Percentiles rank a stretch among this genome's conserved stretches.
phyloP scores from a whole-genome alignment of 2,329 filamentous ascomycete genomes.

The Fusarium irregulare region DNA sequence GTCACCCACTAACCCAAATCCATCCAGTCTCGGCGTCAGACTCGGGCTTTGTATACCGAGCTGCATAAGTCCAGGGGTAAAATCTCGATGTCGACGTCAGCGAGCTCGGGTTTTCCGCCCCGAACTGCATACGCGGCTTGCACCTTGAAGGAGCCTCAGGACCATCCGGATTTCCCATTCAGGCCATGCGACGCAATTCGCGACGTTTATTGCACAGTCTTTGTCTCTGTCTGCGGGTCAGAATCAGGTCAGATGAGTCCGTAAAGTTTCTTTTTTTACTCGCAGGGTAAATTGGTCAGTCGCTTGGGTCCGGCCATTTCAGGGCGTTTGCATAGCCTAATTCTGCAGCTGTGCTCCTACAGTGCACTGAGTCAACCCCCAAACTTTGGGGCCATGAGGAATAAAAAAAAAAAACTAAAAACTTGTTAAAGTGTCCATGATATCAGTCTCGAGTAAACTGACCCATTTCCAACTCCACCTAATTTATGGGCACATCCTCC shows the following conservation, averaged over 20 bases:
- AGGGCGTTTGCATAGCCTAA: slow-evolving; percentile 21
- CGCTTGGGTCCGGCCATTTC: background rate
- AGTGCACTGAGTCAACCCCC: slow-evolving; percentile 14
- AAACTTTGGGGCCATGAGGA: slow-evolving; percentile 1
- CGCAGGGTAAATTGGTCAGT: background rate
- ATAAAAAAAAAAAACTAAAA: slow-evolving; percentile 16
- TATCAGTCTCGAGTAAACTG: slow-evolving; percentile 19
- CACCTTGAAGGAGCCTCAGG: slow-evolving; percentile 25
- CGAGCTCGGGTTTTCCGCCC: background rate
- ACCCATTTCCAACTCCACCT: slow-evolving; percentile 29
- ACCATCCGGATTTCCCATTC: slow-evolving; percentile 25
- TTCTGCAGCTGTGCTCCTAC: background rate
- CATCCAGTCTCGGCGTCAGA: background rate
- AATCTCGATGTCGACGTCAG: slow-evolving; percentile 15
- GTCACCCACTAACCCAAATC: fast-evolving
- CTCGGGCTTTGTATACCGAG: background rate
- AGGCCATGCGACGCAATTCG: slow-evolving; percentile 13
- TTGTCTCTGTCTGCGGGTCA: slow-evolving; percentile 19
- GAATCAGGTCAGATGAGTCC: slow-evolving; percentile 3
- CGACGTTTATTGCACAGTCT: slow-evolving; percentile 21
- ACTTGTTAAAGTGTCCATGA: slow-evolving; percentile 25
- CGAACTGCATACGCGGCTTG: slow-evolving; percentile 13
- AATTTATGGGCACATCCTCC: slow-evolving; percentile 35
- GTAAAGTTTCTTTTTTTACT: background rate
- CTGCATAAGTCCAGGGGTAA: slow-evolving; percentile 19